Evolutionary conservation across 805 yeast genomes (phyloP).

Genomic region (Metschnikowia anglica): DNA sequence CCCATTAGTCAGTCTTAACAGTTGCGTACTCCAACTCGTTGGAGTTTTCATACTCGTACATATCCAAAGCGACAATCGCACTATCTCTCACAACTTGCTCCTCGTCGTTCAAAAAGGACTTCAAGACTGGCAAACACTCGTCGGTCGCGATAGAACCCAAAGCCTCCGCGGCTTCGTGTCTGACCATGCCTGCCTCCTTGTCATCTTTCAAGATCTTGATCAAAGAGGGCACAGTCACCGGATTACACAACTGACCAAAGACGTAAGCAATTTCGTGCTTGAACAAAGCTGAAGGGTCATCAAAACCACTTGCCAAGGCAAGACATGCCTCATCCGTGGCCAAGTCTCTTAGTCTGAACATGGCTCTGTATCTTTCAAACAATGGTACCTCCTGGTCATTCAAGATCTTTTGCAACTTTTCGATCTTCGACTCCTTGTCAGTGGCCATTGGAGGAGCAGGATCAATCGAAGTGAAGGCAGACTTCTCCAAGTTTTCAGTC

Average conservation of each 20-base stretch:
- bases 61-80: slow-evolving; percentile 95
- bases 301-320: slow-evolving; percentile 88
- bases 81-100: slow-evolving; percentile 94
- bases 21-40: slow-evolving; percentile 71
- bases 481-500: slow-evolving; percentile 68
- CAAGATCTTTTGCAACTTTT: slow-evolving; percentile 62
- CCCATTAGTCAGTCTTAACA: slow-evolving; percentile 11
- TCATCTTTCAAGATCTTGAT: slow-evolving; percentile 75
- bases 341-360: slow-evolving; percentile 95
- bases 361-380: slow-evolving; percentile 95
- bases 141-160: slow-evolving; percentile 95
- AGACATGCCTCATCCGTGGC: slow-evolving; percentile 90
- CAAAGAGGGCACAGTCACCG: slow-evolving; percentile 85
- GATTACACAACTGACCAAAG: slow-evolving; percentile 94
- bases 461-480: slow-evolving; percentile 84
- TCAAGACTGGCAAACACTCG: slow-evolving; percentile 86
- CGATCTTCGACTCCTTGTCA: slow-evolving; percentile 52
- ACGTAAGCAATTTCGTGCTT: slow-evolving; percentile 98
- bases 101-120: slow-evolving; percentile 72
- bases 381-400: slow-evolving; percentile 76
- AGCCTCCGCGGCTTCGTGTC: slow-evolving; percentile 99
- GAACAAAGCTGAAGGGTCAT: slow-evolving; percentile 88
- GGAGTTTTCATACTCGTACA: slow-evolving; percentile 94
- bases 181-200: slow-evolving; percentile 94
- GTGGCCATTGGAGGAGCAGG: slow-evolving; percentile 98